Evolutionary conservation across 2,329 filamentous ascomycete species (phyloP), one percentile per base, ranked within the genome.

Genomic region (Hypoxylon sp.): DNA sequence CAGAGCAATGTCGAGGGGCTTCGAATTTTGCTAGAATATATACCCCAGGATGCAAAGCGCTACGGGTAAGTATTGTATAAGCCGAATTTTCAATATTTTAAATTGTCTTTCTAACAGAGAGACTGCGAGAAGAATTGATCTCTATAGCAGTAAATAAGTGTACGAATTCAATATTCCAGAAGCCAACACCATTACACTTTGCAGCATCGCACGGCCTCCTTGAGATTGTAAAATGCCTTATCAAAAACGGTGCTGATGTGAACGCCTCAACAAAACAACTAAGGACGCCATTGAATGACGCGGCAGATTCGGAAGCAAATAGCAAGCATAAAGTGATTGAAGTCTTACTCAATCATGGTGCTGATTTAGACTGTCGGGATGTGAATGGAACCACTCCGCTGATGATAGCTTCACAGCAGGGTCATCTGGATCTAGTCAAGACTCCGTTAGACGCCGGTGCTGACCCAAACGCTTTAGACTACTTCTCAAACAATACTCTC

Each of bases 61-160:
- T 63, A 63, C 25, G 11, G 25, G 60, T 63, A 28, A 46, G 60
- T 58, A 17, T 43, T 55, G 2, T 36, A 2, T 3, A 36, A 36
- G 19, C 17, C 25, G 23, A 23, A 2, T 25, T 25, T 25, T 5
- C 23, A 25, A 25, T 5, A 25, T 25, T 25, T 25, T 25, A 25
- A 5, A 25, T 34, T 14, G 17, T 2, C 5, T 7, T 36, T n/a
- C 43, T 62, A 38, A 50, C 17, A 7, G 52, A 38, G 30, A 11
- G 2, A 32, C 13, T 13, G 10, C 9, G 5, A 25, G 25, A 34
- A 6, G 14, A 45, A 36, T 38, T 28, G 17, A 11, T 48, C 19
- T 36, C 14, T 5, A n/a, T 30, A 6, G 21, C 32, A 2, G 21
- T 56, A 2, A 63, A 63, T 51, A n/a, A 17, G 13, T 5, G 1